A percentile compares a stretch with the other conserved stretches of the same genome.
Evolutionary conservation across 306 rosid genomes (phyloP).

Genomic region (Corylus heterophylla): DNA sequence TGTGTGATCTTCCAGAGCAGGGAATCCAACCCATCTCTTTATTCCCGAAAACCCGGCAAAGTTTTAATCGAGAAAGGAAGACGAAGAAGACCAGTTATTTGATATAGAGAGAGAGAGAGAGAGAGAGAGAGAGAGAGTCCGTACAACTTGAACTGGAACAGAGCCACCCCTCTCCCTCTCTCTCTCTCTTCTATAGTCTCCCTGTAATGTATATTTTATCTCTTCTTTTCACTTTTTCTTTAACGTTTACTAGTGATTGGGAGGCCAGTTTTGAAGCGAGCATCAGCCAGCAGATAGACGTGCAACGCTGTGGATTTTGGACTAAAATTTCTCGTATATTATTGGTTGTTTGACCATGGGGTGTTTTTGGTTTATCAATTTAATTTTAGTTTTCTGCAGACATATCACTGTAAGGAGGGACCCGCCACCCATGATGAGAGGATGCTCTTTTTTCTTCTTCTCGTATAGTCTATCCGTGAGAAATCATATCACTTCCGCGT

Average conservation of each 20-base stretch:
- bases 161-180: not conserved
- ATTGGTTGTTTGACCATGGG: too few relatives aligned
- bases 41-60: constrained; percentile 8
- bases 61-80: constrained; percentile 19
- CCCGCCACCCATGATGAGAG: not conserved
- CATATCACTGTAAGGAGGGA: too few relatives aligned
- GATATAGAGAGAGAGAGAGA: constrained; percentile 6
- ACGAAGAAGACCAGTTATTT: not conserved
- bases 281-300: not conserved
- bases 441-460: not conserved
- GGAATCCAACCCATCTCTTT: constrained; percentile 83
- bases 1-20: constrained; percentile 67
- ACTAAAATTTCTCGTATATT: not conserved
- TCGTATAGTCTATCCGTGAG: not conserved
- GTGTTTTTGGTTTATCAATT: too few relatives aligned
- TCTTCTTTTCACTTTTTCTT: not conserved
- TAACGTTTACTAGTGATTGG: not conserved
- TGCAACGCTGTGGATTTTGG: not conserved
- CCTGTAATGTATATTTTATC: too few relatives aligned
- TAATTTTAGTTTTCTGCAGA: too few relatives aligned
- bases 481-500: not conserved
- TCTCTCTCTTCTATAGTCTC: not conserved
- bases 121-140: constrained; percentile 18
- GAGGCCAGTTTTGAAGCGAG: not conserved
- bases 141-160: not conserved